Conservation (phyloP, 176 grass and related monocot genomes). For the Oropetium thomaeum region DNA sequence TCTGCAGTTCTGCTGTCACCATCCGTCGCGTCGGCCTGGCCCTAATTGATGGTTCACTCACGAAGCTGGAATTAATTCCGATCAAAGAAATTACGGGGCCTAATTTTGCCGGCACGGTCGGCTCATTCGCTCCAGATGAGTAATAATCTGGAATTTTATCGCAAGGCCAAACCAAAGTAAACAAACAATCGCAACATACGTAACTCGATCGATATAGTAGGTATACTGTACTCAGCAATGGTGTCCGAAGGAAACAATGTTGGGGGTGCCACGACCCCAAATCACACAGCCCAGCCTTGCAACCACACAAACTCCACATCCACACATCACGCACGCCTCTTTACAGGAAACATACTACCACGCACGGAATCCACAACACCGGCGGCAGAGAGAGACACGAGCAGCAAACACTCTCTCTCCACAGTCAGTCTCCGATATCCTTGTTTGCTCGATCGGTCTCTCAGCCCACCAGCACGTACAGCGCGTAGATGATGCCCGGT, state of each 20-base stretch:
- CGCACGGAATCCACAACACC: background rate
- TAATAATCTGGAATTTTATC: too few relatives aligned
- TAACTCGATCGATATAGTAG: background rate
- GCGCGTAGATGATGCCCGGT: slow-evolving; percentile 70
- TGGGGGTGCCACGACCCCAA: background rate
- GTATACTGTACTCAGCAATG: background rate
- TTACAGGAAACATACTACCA: background rate
- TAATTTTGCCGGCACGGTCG: too few relatives aligned
- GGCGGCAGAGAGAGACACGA: background rate
- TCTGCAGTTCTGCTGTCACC: too few relatives aligned
- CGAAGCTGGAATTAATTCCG: too few relatives aligned
- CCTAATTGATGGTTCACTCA: too few relatives aligned
- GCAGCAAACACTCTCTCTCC: background rate
- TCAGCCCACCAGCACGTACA: slow-evolving; percentile 60
- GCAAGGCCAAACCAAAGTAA: too few relatives aligned
- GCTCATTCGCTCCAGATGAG: too few relatives aligned
- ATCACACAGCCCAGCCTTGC: background rate
- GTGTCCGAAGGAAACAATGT: background rate
- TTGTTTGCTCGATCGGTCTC: background rate
- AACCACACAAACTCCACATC: background rate
- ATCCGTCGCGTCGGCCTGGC: too few relatives aligned
- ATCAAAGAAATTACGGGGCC: too few relatives aligned
- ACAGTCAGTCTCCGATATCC: too few relatives aligned
- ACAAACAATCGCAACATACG: background rate
- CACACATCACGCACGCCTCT: background rate